Conservation (phyloP, 257 asterid genomes). For the Ilex asprella region DNA sequence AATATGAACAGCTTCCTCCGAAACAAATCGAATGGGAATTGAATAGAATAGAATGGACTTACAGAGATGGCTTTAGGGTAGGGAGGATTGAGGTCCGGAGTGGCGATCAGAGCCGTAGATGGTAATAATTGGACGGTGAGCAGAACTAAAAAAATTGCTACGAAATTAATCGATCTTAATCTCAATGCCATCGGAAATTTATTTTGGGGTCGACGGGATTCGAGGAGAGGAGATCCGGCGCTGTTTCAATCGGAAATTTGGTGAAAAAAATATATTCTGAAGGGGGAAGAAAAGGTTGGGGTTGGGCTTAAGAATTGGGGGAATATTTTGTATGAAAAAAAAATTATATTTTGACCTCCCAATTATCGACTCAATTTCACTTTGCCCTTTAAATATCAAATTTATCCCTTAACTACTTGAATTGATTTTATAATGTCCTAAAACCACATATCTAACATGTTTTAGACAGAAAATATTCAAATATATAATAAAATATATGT, state of each 20-base stretch:
- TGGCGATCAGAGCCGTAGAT: conserved; percentile 27
- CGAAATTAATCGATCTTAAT: conserved; percentile 9
- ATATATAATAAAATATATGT: no score
- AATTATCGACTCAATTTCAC: no score
- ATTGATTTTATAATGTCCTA: no score
- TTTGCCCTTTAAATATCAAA: no score
- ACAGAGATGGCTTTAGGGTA: conserved; percentile 61
- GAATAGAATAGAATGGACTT: conserved; percentile 1
- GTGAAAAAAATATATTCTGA: neutral
- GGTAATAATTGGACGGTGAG: conserved; percentile 20
- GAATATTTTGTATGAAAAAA: neutral
- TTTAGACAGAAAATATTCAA: no score
- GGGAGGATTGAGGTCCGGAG: conserved; percentile 33
- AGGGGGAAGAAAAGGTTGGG: neutral
- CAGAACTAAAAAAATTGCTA: conserved; percentile 24
- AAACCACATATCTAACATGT: no score
- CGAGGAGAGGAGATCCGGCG: neutral
- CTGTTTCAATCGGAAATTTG: neutral
- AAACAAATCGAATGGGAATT: neutral
- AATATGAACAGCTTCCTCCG: neutral
- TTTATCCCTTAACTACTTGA: no score
- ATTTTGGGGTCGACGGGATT: neutral
- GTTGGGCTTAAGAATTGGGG: conserved; percentile 2
- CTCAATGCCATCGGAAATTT: conserved; percentile 19
- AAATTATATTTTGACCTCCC: neutral